Base-by-base conservation (phyloP, 2,329 filamentous ascomycete species). In the Truncatella angustata region DNA sequence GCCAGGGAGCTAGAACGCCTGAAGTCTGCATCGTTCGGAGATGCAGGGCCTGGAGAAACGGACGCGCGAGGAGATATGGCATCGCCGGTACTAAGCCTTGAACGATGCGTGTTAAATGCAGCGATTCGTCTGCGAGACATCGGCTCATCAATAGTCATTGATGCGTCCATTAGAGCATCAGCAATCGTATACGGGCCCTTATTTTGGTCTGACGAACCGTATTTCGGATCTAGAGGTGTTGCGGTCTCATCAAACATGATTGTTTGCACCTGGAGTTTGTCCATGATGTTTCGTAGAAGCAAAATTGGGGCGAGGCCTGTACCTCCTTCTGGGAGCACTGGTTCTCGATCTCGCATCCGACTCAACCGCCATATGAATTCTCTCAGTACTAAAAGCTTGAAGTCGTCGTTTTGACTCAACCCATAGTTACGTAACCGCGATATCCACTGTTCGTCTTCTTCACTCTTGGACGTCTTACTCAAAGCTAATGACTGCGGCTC, bases 391-490 rank as follows among this genome's bases (percentile, higher is more conserved):
- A 97, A 74, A 2, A 99, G 73, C 68, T 99, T 97, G 64, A 88
- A 83, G 59, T 99, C 94, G 60, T 99, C 93, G 40, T 97, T 92
- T 1, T 78, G 65, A 1, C 79, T 75, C 75, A 99, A 84, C 0
- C 94, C 94, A 37, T 96, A 83, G 57, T 90, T 96, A 47, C 89
- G 84, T 44, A 99, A 73, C 57, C 91, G 88, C 12, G 82, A 78
- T n/a, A 99, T 75, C 92, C 94, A 97, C 59, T 91, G 84, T 56
- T 97, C 91, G 64, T 99, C 94, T 67, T 97, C 93, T 7, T 96
- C 91, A 59, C 92, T 96, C 64, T 85, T 92, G 1, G 81, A 72
- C 3, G 88, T 73, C 58, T 82, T 84, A 56, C 76, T 79, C 24
- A 94, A 70, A 9, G 83, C 76, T 60, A 79, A 81, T 45, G 74